Base-by-base conservation (phyloP, 495 filamentous ascomycete species). In the Trichoderma erinaceum region DNA sequence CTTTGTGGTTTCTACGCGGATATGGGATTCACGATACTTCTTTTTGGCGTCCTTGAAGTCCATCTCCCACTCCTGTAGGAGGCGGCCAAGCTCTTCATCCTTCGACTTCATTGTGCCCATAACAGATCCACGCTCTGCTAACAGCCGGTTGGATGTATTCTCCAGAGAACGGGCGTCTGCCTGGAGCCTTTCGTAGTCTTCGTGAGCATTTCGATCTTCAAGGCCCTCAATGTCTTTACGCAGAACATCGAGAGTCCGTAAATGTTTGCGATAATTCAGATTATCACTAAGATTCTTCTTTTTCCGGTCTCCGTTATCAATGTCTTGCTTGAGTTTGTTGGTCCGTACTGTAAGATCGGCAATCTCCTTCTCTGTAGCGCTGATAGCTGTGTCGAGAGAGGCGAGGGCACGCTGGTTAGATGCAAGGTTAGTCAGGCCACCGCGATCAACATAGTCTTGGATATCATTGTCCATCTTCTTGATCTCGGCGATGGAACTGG, bases 1-100 rank as follows among this genome's bases (percentile, higher is more conserved):
- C 75, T 94, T 96, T 38, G 92, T 97, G 0, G 92, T 93, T 76
- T 96, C 91, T 2, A 97, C 92, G 70, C 90, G 90, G 81, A 97
- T 91, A 73, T 97, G 90, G 0, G 89, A 83, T 77, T 97, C 91
- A 71, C 92, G 91, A 79, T 91, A 98, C 70, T 92, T 89, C 41
- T 80, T 73, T n/a, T 87, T 86, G 21, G 94, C 92, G 74, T 91
- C 86, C 72, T 92, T 88, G 79, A 96, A 97, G 63, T 97, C 91
- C 3, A 87, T 87, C 23, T 92, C 84, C 85, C 89, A 99, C 69
- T 97, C 92, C 7, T 82, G 78, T 18, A 90, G 72, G 15, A 93
- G 81, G 50, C 88, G 83, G 67, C 74, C 78, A 21, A 97, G 79
- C 70, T 94, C 86, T 64, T 89, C 84, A 72, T 98, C 92, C 74